Conservation (phyloP, 2,329 filamentous ascomycete species). For the Talaromyces sp. region DNA sequence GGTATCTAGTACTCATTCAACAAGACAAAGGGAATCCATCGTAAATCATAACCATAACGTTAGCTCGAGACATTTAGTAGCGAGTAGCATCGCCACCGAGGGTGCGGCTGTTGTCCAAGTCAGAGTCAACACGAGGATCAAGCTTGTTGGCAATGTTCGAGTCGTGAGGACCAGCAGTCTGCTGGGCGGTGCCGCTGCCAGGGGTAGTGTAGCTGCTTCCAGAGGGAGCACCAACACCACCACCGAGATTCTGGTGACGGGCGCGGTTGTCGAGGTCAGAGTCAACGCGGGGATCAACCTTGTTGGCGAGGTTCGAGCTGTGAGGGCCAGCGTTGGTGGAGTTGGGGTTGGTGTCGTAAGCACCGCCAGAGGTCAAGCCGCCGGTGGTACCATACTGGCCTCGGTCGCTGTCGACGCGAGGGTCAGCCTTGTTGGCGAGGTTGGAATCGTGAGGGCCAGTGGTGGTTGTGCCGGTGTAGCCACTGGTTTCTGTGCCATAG, state of each 20-base stretch:
- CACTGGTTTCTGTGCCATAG: neutral
- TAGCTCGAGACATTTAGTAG: neutral
- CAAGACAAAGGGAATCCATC: neutral
- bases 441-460: slow-evolving; percentile 37
- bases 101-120: slow-evolving; percentile 36
- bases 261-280: slow-evolving; percentile 24
- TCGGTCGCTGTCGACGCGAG: slow-evolving; percentile 29
- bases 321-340: slow-evolving; percentile 37
- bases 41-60: neutral
- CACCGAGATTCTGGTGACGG: slow-evolving; percentile 16
- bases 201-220: slow-evolving; percentile 19
- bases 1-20: slow-evolving; percentile 1
- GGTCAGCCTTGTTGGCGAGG: slow-evolving; percentile 34
- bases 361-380: slow-evolving; percentile 12
- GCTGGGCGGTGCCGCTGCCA: slow-evolving; percentile 16
- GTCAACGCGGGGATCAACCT: slow-evolving; percentile 42
- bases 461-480: slow-evolving; percentile 23
- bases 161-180: slow-evolving; percentile 41
- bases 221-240: slow-evolving; percentile 1
- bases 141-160: slow-evolving; percentile 47
- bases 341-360: slow-evolving; percentile 18
- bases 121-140: slow-evolving; percentile 55
- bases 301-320: slow-evolving; percentile 32
- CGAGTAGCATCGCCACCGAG: slow-evolving; percentile 14
- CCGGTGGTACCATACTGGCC: slow-evolving; percentile 9